These are phyloP conservation scores for Schizonepeta tenuifolia DNA, from an alignment of 257 asterid species.

Conservation along the genomic window DNA sequence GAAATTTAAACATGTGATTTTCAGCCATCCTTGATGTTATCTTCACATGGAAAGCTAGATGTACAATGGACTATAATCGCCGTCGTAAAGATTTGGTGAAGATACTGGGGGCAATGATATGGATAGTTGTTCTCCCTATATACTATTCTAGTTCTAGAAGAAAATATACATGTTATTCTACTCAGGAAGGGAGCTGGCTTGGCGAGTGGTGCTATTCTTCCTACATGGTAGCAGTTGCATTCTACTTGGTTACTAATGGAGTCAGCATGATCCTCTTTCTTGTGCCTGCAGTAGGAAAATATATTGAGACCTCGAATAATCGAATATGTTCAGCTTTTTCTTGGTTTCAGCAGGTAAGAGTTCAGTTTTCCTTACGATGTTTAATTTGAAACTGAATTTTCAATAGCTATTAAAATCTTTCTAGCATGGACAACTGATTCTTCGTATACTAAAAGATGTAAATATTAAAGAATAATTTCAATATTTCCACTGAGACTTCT, in stretches of 20 bases:
- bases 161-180: slow-evolving; percentile 75
- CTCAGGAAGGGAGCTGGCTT: slow-evolving; percentile 84
- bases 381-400: background rate
- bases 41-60: slow-evolving; percentile 89
- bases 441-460: background rate
- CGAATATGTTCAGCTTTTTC: slow-evolving; percentile 67
- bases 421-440: background rate
- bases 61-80: slow-evolving; percentile 59
- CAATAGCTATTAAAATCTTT: background rate
- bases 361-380: slow-evolving; percentile 8
- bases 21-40: slow-evolving; percentile 80
- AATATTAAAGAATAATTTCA: background rate
- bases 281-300: slow-evolving; percentile 88
- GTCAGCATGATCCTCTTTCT: slow-evolving; percentile 83
- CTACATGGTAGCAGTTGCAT: slow-evolving; percentile 88
- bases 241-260: slow-evolving; percentile 82
- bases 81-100: slow-evolving; percentile 62
- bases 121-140: slow-evolving; percentile 85
- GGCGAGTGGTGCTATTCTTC: slow-evolving; percentile 98
- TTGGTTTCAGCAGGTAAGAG: slow-evolving; percentile 84
- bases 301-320: slow-evolving; percentile 79
- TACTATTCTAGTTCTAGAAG: slow-evolving; percentile 67
- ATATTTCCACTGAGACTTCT: too few relatives aligned
- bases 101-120: slow-evolving; percentile 69
- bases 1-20: slow-evolving; percentile 36